Percentiles rank a stretch among this genome's conserved stretches.
These are phyloP conservation scores for Misopates orontium DNA, from an alignment of 257 asterid genomes.

Conservation along the genomic window DNA sequence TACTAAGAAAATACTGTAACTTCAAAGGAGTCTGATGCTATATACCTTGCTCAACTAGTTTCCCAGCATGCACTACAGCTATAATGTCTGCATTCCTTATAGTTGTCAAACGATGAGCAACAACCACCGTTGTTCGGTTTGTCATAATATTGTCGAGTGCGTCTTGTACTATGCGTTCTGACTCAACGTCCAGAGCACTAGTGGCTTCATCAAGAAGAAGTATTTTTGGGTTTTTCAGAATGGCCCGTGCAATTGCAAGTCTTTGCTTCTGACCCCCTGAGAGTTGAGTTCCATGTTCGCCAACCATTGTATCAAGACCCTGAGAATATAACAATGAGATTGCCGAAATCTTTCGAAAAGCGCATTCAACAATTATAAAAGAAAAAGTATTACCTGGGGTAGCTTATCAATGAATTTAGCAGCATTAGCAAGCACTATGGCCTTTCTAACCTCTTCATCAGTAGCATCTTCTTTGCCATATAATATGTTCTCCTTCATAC, in stretches of 20 bases:
- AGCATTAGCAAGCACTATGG: slow-evolving; percentile 77
- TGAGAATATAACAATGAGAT: slow-evolving; percentile 25
- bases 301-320: slow-evolving; percentile 87
- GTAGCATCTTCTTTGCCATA: slow-evolving; percentile 70
- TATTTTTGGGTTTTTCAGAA: slow-evolving; percentile 69
- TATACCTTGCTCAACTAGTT: slow-evolving; percentile 72
- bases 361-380: background rate
- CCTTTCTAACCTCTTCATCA: slow-evolving; percentile 59
- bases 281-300: slow-evolving; percentile 79
- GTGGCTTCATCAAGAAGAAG: slow-evolving; percentile 94
- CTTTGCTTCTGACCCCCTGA: slow-evolving; percentile 93
- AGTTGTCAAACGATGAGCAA: slow-evolving; percentile 80
- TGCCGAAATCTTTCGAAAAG: background rate
- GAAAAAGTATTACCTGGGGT: slow-evolving; percentile 41
- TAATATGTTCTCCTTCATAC: slow-evolving; percentile 57
- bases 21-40: background rate
- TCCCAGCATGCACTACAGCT: slow-evolving; percentile 71
- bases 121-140: slow-evolving; percentile 71
- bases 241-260: slow-evolving; percentile 81
- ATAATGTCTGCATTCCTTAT: slow-evolving; percentile 80
- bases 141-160: slow-evolving; percentile 79
- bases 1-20: background rate
- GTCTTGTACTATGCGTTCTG: slow-evolving; percentile 70
- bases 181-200: slow-evolving; percentile 81
- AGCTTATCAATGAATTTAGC: slow-evolving; percentile 70